Evolutionary conservation across 257 asterid genomes (phyloP).

Genomic region (Parsonsia alboflavescens): DNA sequence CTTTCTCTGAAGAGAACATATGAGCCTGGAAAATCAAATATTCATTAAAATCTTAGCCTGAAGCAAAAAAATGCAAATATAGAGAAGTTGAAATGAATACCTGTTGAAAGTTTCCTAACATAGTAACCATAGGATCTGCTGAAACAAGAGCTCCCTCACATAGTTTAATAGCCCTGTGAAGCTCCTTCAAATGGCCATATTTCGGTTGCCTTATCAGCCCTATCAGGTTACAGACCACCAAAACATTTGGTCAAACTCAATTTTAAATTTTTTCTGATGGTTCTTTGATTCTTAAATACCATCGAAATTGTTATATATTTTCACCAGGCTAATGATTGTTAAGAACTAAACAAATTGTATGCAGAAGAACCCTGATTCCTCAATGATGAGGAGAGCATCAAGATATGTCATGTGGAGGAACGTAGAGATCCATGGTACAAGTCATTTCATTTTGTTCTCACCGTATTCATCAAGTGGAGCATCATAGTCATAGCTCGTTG

Average conservation of each 20-base stretch:
- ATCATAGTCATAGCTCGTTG: conserved; percentile 16
- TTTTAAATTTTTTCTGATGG: neutral
- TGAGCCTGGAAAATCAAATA: conserved; percentile 50
- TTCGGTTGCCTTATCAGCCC: conserved; percentile 88
- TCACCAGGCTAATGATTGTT: neutral
- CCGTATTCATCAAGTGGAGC: conserved; percentile 35
- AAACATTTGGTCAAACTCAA: conserved; percentile 3
- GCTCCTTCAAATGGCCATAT: conserved; percentile 86
- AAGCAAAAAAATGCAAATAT: neutral
- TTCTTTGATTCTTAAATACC: neutral
- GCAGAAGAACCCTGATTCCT: neutral
- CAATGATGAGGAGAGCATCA: neutral
- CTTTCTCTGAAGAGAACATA: conserved; percentile 66
- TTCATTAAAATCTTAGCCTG: conserved; percentile 10
- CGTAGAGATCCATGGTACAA: neutral
- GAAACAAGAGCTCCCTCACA: conserved; percentile 76
- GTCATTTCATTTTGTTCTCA: conserved; percentile 13
- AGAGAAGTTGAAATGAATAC: conserved; percentile 29
- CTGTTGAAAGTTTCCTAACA: conserved; percentile 89
- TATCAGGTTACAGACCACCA: conserved; percentile 24
- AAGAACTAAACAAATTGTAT: neutral
- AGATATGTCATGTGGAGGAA: neutral
- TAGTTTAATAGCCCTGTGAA: conserved; percentile 72
- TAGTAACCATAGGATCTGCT: conserved; percentile 74
- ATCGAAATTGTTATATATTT: neutral